Base-by-base conservation (phyloP, 1,284 basidiomycete species). In the Agroathelia rolfsii region DNA sequence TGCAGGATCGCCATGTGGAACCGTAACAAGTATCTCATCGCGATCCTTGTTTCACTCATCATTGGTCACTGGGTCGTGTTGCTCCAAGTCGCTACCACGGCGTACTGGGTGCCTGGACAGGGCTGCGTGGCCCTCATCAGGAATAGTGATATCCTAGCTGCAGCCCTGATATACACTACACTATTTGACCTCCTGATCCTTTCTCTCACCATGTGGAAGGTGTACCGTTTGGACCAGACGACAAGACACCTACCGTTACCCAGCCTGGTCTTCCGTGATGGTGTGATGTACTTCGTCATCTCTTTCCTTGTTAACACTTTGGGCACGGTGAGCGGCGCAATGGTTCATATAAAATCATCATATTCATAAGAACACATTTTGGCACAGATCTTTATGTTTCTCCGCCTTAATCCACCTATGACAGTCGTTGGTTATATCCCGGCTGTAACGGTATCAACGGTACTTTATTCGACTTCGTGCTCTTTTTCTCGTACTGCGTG, bases 11-110 rank as follows among this genome's bases (percentile, higher is more conserved):
- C 79, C 0, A 70, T 82, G 4, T 72, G 80, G 79, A 71, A 67
- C 0, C 70, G 78, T 43, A 66, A 62, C 28, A 63, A 59, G 52
- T 76, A 67, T 44, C 64, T 84, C 32, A 62, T 76, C 21, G 36
- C 58, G 5, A 62, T 67, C 9, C 59, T 84, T 6, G 50, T 77
- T 24, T 32, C 65, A 13, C 49, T 84, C 35, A 81, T 81, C 40
- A 58, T 83, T 24, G 81, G 72, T 0, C 80, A 85, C 45, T 85
- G 80, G 80, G 76, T 75, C 3, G 62, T 85, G 25, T 62, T 84
- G 29, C 57, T 84, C n/a, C 81, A 83, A 45, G 80, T 77, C 11
- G 59, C 76, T 18, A 56, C 81, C 16, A 69, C 70, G 38, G 76
- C 77, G 0, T 50, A 42, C 3, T 81, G 71, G 71, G 46, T 68